Percentiles rank a stretch among this genome's conserved stretches.
Evolutionary conservation across 2,329 filamentous ascomycete species (phyloP).

Genomic region (Claviceps sp.): DNA sequence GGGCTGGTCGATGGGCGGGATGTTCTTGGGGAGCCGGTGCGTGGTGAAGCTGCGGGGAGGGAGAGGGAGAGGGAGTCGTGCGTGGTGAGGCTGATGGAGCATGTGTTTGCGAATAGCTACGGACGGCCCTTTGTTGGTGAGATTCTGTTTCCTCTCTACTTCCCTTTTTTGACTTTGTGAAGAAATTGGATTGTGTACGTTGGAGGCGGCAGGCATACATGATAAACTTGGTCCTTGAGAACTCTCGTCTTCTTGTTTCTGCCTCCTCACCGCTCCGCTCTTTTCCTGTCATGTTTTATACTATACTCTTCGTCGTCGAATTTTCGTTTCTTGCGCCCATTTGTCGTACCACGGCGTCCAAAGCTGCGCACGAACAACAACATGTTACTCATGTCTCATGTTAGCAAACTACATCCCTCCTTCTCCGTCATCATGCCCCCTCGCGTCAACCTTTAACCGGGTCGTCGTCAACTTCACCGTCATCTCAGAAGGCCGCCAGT

Average conservation of each 20-base stretch:
- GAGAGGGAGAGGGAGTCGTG: conserved; percentile 19
- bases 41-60: no score
- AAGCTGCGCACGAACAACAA: not conserved
- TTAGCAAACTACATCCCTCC: conserved; percentile 26
- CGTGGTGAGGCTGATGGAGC: conserved; percentile 49
- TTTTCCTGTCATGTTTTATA: not conserved
- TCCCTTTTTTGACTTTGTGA: not conserved
- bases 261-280: not conserved
- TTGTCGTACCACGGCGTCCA: not conserved
- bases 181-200: not conserved
- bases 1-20: conserved; percentile 15
- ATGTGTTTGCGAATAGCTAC: conserved; percentile 61
- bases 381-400: not conserved
- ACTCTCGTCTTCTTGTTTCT: not conserved
- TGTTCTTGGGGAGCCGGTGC: not conserved
- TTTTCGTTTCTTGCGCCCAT: no score
- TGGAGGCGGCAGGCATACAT: not conserved
- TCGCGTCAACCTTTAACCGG: conserved; percentile 57
- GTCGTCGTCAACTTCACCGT: conserved; percentile 67
- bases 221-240: not conserved
- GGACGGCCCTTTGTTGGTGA: conserved; percentile 59
- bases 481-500: conserved; percentile 57
- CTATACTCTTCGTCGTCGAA: not conserved
- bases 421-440: conserved; percentile 42
- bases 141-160: conserved; percentile 11